Evolutionary conservation across 495 filamentous ascomycete species (phyloP).

Genomic region (Penicillium diatomitis): DNA sequence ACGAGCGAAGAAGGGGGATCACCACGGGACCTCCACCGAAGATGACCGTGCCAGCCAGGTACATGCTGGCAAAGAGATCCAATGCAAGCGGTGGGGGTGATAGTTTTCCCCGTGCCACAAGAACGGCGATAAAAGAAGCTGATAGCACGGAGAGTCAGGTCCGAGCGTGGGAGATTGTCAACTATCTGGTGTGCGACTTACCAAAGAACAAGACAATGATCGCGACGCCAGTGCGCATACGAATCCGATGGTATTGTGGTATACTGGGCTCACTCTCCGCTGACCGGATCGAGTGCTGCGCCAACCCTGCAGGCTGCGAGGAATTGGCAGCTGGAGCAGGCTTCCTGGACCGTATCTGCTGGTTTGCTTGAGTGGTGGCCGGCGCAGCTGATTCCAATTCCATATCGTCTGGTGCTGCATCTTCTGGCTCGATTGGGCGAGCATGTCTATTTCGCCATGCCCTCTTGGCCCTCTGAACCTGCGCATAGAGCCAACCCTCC

Average conservation of each 20-base stretch:
- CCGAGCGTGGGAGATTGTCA: background rate
- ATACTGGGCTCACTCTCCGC: background rate
- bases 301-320: background rate
- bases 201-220: constrained; percentile 48
- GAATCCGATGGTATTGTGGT: constrained; percentile 14
- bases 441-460: constrained; percentile 13
- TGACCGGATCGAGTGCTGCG: background rate
- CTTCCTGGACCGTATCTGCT: constrained; percentile 10
- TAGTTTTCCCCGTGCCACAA: constrained; percentile 46
- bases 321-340: background rate
- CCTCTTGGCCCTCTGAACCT: constrained; percentile 13
- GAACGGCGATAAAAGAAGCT: constrained; percentile 51
- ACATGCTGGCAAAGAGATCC: constrained; percentile 69
- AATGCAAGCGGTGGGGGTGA: constrained; percentile 38
- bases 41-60: constrained; percentile 81
- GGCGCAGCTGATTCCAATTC: constrained; percentile 3
- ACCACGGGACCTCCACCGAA: constrained; percentile 84
- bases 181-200: constrained; percentile 5
- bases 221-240: constrained; percentile 26
- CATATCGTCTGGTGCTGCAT: background rate
- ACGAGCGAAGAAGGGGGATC: constrained; percentile 68
- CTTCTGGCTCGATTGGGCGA: constrained; percentile 3
- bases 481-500: constrained; percentile 49
- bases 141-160: background rate
- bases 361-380: background rate